Evolutionary conservation across 306 rosid genomes (phyloP).

Genomic region (Coriaria nepalensis): DNA sequence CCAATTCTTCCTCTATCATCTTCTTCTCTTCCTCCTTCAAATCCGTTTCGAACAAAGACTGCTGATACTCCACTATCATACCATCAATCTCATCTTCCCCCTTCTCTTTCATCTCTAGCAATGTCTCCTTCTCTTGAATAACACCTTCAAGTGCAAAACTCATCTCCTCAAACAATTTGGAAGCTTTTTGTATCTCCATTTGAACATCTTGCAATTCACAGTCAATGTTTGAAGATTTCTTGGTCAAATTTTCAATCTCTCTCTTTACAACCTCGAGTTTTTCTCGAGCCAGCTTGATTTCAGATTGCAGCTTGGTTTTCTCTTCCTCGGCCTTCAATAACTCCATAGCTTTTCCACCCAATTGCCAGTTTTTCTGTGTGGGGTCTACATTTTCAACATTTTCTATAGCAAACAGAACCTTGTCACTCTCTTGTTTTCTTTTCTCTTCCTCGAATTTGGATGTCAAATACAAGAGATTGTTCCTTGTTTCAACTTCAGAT

Average conservation of each 20-base stretch:
- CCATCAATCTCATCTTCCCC: slow-evolving; percentile 25
- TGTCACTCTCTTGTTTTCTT: slow-evolving; percentile 51
- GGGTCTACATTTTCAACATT: slow-evolving; percentile 44
- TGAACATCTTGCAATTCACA: slow-evolving; percentile 17
- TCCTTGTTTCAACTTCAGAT: slow-evolving; percentile 40
- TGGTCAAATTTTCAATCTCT: slow-evolving; percentile 26
- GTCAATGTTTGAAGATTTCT: slow-evolving; percentile 13
- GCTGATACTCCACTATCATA: slow-evolving; percentile 28
- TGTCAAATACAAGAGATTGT: slow-evolving; percentile 32
- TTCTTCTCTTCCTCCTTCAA: slow-evolving; percentile 33
- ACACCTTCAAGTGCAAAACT: slow-evolving; percentile 22
- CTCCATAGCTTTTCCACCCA: slow-evolving; percentile 38
- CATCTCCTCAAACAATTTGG: slow-evolving; percentile 18
- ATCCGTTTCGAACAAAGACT: slow-evolving; percentile 21
- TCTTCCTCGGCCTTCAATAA: slow-evolving; percentile 35
- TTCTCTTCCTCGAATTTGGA: slow-evolving; percentile 74
- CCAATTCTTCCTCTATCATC: slow-evolving; percentile 55
- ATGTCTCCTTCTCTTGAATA: slow-evolving; percentile 24
- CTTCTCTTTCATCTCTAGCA: slow-evolving; percentile 22
- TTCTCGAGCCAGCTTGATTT: slow-evolving; percentile 23
- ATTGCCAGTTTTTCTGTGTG: slow-evolving; percentile 40
- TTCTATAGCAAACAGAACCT: slow-evolving; percentile 68
- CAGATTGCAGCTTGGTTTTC: slow-evolving; percentile 38
- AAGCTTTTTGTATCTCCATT: slow-evolving; percentile 23
- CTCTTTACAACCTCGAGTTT: slow-evolving; percentile 19